Conservation (phyloP, 164 flowering plant species). For the Chloranthus sessilifolius region DNA sequence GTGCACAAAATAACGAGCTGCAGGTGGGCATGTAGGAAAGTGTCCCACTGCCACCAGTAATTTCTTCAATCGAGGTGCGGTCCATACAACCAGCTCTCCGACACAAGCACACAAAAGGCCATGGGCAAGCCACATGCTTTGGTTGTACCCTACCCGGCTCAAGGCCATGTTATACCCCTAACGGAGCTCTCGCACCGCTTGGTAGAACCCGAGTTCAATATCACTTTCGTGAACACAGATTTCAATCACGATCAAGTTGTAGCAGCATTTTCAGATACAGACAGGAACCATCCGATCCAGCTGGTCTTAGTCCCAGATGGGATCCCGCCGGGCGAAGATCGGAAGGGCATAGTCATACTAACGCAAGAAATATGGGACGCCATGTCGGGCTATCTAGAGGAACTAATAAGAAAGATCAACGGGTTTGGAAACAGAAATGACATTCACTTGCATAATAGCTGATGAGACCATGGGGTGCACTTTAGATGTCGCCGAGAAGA, state of each 20-base stretch:
- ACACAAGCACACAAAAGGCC: too few species aligned
- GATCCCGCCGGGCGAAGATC: not conserved
- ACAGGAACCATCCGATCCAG: not conserved
- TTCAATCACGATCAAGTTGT: constrained; percentile 7
- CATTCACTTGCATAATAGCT: constrained; percentile 18
- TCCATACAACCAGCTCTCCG: too few species aligned
- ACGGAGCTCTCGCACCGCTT: constrained; percentile 27
- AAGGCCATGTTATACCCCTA: constrained; percentile 31
- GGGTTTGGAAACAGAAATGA: constrained; percentile 3
- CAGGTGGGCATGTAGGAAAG: too few species aligned
- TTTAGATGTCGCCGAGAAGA: constrained; percentile 16
- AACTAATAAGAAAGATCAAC: constrained; percentile 20
- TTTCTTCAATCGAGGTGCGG: too few species aligned
- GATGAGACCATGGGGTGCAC: constrained; percentile 11
- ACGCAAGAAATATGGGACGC: not conserved
- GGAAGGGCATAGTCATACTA: not conserved
- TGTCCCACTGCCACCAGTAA: too few species aligned
- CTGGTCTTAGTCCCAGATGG: constrained; percentile 22
- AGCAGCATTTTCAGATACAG: constrained; percentile 7
- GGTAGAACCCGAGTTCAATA: not conserved
- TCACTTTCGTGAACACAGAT: constrained; percentile 10
- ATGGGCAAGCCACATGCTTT: constrained; percentile 11
- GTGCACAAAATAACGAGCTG: too few species aligned
- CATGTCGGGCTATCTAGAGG: constrained; percentile 14
- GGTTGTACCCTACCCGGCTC: constrained; percentile 3